Evolutionary conservation across 2,329 filamentous ascomycete genomes (phyloP), one percentile per base, ranked within the genome.

Genomic region (Tolypocladium album): DNA sequence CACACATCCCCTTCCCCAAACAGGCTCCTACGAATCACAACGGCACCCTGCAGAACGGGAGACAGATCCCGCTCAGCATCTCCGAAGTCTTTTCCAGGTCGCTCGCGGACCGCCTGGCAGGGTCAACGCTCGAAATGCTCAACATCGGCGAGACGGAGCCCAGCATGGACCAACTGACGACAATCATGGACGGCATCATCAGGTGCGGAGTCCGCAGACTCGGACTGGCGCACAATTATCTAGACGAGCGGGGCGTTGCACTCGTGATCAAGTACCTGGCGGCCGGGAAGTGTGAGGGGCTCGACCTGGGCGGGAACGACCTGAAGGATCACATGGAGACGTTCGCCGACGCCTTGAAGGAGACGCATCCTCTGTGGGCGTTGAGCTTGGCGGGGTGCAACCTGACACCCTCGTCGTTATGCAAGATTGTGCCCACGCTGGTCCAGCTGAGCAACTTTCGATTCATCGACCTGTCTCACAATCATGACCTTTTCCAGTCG

Each of bases 381-480:
- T 76, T 99, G 58, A 93, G 91, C 71, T 75, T 99, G 63, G 90
- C 92, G 1, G 88, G 92, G 67, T 97, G 92, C 75, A 90, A 90
- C 60, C 78, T 99, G 59, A 85, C 82, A 5, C 87, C 91, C 0
- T 79, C 84, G 0, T 86, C 88, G 13, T 77, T 97, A 27, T 88
- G 84, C 72, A 83, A 85, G 59, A 78, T 97, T 15, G 81, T 97
- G 57, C 90, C 91, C 5, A 84, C 84, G 8, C 75, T 97, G 59
- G 79, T 82, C 34, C 84, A 81, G 64, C 77, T 97, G 60, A 80
- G 81, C 2, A 84, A 88, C 64, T 88, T 97, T 69, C 86, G 89
- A 24, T 97, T 97, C 70, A 85, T 99, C 61, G 94, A 97, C 71
- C 78, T 99, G 42, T 96, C 91, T 6, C 91, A 96, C 68, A 97